Conservation (phyloP, 345 rosid genomes). For the Acer negundo region DNA sequence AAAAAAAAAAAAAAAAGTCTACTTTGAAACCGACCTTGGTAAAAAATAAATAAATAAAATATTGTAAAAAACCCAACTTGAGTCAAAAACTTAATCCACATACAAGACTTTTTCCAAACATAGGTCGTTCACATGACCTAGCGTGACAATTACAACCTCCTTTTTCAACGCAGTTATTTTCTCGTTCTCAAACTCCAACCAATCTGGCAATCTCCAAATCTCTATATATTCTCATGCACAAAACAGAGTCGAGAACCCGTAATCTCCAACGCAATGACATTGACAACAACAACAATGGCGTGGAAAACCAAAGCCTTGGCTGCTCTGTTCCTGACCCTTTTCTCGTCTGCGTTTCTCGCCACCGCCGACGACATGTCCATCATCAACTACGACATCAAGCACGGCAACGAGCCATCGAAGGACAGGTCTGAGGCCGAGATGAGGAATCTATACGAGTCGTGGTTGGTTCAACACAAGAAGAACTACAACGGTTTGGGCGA, state of each 20-base stretch:
- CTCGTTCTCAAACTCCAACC: neutral
- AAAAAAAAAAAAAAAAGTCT: no score
- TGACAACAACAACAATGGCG: neutral
- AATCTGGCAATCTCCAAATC: neutral
- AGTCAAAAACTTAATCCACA: neutral
- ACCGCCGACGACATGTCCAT: conserved; percentile 51
- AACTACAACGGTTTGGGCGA: conserved; percentile 59
- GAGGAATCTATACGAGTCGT: conserved; percentile 44
- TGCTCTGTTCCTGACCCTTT: neutral
- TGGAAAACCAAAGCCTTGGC: neutral
- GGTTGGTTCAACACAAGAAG: conserved; percentile 59
- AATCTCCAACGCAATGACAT: neutral
- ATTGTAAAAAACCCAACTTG: no score
- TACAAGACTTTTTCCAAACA: neutral
- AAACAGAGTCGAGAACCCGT: neutral
- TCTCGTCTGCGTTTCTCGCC: conserved; percentile 29
- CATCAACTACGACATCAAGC: conserved; percentile 36
- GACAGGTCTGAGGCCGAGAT: conserved; percentile 34
- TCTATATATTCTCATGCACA: neutral
- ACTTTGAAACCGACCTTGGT: no score
- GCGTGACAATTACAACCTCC: conserved; percentile 16
- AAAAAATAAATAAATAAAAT: no score
- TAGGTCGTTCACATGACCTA: conserved; percentile 12
- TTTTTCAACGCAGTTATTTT: conserved; percentile 22
- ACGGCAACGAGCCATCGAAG: conserved; percentile 11